Evolutionary conservation across 176 grass and related monocot genomes (phyloP).

Genomic region (Zizania latifolia): DNA sequence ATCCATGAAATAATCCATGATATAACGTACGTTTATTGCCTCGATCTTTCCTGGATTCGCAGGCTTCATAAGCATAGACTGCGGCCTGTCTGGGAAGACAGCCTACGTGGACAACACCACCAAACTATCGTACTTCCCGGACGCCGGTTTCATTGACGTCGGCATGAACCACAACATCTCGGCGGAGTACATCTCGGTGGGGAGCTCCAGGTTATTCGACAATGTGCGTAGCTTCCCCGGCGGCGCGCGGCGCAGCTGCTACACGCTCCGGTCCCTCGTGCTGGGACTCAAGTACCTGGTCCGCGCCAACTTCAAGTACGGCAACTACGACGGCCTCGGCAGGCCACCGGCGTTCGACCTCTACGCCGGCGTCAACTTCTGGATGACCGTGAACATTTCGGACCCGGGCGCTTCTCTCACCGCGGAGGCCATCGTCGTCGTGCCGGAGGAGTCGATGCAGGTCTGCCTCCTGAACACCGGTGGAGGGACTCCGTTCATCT

Average conservation of each 20-base stretch:
- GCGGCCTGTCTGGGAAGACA: conserved; percentile 29
- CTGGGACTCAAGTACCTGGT: conserved; percentile 17
- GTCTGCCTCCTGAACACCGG: conserved; percentile 36
- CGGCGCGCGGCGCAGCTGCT: conserved; percentile 20
- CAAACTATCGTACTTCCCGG: conserved; percentile 22
- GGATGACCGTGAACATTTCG: conserved; percentile 29
- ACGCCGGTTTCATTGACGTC: conserved; percentile 34
- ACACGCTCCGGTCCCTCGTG: conserved; percentile 17
- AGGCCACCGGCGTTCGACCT: neutral
- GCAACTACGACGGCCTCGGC: conserved; percentile 31
- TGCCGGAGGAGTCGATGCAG: neutral
- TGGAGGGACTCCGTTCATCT: conserved; percentile 41
- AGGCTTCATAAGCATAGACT: conserved; percentile 72
- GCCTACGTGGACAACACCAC: conserved; percentile 25
- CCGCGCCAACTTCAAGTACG: conserved; percentile 29
- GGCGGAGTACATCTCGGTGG: neutral
- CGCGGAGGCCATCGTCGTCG: conserved; percentile 2
- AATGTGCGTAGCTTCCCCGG: conserved; percentile 34
- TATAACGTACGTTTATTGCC: too few species aligned
- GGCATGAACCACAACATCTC: conserved; percentile 44
- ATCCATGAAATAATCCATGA: too few species aligned
- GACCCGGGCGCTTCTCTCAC: neutral
- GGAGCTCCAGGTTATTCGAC: neutral
- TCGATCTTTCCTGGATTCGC: too few species aligned
- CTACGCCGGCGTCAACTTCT: conserved; percentile 28